These are phyloP conservation scores for Tuctoria greenei DNA, from an alignment of 176 grass and related monocot species.

Conservation along the genomic window DNA sequence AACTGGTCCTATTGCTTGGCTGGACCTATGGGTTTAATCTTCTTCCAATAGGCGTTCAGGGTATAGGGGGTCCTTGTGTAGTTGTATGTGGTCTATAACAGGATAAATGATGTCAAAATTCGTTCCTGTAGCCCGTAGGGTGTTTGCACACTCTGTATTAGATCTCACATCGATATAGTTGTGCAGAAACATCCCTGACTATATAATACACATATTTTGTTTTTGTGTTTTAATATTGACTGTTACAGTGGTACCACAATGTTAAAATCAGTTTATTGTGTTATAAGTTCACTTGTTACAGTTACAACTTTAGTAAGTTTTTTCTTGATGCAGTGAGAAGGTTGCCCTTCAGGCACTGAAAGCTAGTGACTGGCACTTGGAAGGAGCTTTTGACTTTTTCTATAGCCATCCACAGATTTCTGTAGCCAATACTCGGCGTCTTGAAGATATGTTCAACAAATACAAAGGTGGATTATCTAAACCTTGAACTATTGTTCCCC, in stretches of 20 bases:
- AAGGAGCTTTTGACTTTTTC: conserved; percentile 98
- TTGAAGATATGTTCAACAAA: conserved; percentile 87
- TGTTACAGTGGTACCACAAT: neutral
- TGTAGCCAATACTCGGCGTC: conserved; percentile 61
- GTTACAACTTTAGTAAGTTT: conserved; percentile 4
- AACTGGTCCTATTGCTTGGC: neutral
- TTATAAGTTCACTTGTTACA: neutral
- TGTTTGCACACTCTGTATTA: neutral
- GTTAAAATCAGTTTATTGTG: neutral
- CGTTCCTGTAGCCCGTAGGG: neutral
- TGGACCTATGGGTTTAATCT: neutral
- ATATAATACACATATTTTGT: neutral
- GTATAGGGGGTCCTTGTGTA: neutral
- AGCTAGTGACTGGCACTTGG: conserved; percentile 97
- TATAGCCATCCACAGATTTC: conserved; percentile 95
- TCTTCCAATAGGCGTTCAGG: neutral
- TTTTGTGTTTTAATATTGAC: neutral
- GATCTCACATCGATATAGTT: too few relatives aligned
- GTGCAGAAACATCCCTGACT: too few relatives aligned
- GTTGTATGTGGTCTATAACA: neutral
- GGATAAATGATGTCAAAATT: neutral
- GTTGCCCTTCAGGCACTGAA: conserved; percentile 91
- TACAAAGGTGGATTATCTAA: conserved; percentile 75
- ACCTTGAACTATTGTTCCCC: conserved; percentile 1
- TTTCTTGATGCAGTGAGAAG: conserved; percentile 72